Base-by-base conservation (phyloP, 192 early-diverging fungal species). In the Backusella westeae region DNA sequence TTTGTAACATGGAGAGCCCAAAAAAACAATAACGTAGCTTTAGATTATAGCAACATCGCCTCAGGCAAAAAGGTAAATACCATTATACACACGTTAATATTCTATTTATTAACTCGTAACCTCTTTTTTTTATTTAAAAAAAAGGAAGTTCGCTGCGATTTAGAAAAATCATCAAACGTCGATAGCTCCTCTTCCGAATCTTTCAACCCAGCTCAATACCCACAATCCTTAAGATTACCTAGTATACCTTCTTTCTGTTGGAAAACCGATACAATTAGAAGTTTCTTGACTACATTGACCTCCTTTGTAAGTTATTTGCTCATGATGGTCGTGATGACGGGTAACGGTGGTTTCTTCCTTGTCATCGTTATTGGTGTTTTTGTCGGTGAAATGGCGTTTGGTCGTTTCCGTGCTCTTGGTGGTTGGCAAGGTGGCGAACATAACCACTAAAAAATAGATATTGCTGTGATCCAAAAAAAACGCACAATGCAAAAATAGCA, bases 261-360 rank as follows among this genome's bases (percentile, higher is more conserved):
- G 87, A 72, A 66, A 15, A 79, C 74, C 9, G 87, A 88, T n/a
- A 63, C 81, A 5, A 38, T 80, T 17, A 76, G 87, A n/a, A 84
- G 83, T n/a, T 38, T 84, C 5, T 26, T 88, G 4, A 82, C 82
- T 2, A 78, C 85, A 2, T 46, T 78, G 1, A 74, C 81, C 1
- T 42, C 82, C 6, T 84, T 80, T 0, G 39, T 86, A 21, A 83
- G 83, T 26, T 86, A 88, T 38, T 71, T 88, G 72, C 80, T 88
- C 46, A 88, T 88, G 87, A 72, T 88, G 49, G 81, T 84, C 1
- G 81, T 88, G 38, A 88, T 88, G 87, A 88, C 85, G 9, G 82
- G 81, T 29, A 88, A 88, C 70, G 84, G 81, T 5, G 87, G 82
- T 32, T 88, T 85, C 67, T 80, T 88, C 63, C 77, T 81, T 34